Base-by-base conservation (phyloP, 1,139 yeast species). In the Hemisphaericaspora lyxosophila region DNA sequence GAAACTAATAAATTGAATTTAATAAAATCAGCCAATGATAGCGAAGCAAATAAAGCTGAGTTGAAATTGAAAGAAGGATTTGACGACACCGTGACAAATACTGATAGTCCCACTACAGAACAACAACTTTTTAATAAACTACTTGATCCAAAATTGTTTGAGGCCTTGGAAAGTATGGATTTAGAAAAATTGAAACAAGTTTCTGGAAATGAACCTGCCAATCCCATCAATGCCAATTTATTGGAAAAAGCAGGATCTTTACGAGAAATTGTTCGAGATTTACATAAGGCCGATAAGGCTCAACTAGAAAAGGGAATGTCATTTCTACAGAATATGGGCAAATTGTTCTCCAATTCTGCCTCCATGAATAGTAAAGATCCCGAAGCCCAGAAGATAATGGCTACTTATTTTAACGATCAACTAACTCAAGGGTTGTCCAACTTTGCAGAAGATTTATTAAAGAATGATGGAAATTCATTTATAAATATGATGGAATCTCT, bases 401-500 rank as follows among this genome's bases (percentile, higher is more conserved):
- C 44, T 7, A 31, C 30, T 17, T 38, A 33, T 23, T 34, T 45
- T 5, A 41, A 49, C 38, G 59, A 54, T 36, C 59, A 53, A 39
- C 47, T 62, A 31, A 49, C 62, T 4, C 53, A 58, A 39, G 75
- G 74, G 3, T 54, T 81, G 17, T 68, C 81, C 36, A 74, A 78
- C 11, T 84, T 86, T 36, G 92, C 94, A 0, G 94, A 86, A 47
- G 95, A 86, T 54, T 60, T 87, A 23, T 65, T 85, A 41, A 78
- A 78, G 45, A 83, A 84, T 54, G 88, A 84, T 47, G 95, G 95
- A 20, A 74, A 74, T 48, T 74, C 80, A 38, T 85, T 86, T 50
- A 75, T 87, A 30, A 83, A 81, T 46, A 80, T 85, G 78, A 81
- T 87, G 81, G 95, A 85, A 54, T 73, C 79, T 39, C 65, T 85